phyloP scores from a whole-genome alignment of 1,139 yeast species.

The Candida tunisiensis region DNA sequence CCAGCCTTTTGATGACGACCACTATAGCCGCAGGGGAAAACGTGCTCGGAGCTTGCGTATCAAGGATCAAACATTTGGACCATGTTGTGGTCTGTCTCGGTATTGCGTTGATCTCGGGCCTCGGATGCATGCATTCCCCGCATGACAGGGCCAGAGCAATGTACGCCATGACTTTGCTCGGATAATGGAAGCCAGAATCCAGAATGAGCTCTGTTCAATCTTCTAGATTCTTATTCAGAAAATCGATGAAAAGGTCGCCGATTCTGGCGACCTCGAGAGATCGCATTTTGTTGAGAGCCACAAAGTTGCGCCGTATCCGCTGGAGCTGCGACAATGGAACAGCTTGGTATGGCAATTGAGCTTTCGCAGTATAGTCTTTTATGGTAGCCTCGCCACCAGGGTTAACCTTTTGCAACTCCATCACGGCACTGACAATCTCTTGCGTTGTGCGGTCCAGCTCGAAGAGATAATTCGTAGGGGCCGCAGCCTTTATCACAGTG shows the following conservation, averaged over 20 bases:
- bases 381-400: slow-evolving; percentile 32
- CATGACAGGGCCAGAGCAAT: too few relatives aligned
- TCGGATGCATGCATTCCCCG: too few relatives aligned
- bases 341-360: slow-evolving; percentile 49
- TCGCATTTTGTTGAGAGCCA: slow-evolving; percentile 64
- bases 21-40: too few relatives aligned
- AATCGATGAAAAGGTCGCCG: slow-evolving; percentile 55
- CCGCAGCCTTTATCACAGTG: slow-evolving; percentile 41
- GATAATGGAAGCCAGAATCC: too few relatives aligned
- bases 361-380: slow-evolving; percentile 22
- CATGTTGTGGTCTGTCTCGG: too few relatives aligned
- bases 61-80: too few relatives aligned
- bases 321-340: slow-evolving; percentile 69
- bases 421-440: slow-evolving; percentile 36
- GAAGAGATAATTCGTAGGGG: slow-evolving; percentile 65
- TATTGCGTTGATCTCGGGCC: too few relatives aligned
- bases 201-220: too few relatives aligned
- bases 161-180: too few relatives aligned
- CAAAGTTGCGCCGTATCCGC: slow-evolving; percentile 66
- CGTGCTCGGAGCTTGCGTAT: too few relatives aligned
- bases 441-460: slow-evolving; percentile 64
- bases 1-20: too few relatives aligned
- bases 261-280: slow-evolving; percentile 50
- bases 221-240: slow-evolving; percentile 38
- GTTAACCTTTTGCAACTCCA: slow-evolving; percentile 43